Evolutionary conservation across 1,139 yeast species (phyloP).

Genomic region (Candida smagusa): DNA sequence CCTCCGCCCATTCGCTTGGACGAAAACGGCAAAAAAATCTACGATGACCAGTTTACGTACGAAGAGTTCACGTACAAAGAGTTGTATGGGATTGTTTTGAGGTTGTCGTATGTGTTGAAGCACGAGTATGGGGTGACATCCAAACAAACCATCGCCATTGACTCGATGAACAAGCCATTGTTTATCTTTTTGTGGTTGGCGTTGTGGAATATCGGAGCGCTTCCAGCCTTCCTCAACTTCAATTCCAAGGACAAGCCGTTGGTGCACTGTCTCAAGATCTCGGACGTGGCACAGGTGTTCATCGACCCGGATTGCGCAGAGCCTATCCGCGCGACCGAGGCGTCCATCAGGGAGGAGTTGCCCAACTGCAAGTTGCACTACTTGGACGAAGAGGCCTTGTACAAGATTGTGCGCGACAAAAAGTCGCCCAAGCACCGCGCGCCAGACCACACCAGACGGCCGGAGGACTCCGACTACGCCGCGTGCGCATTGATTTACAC

Average conservation of each 20-base stretch:
- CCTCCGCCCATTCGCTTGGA: conserved; percentile 29
- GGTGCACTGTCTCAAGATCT: conserved; percentile 75
- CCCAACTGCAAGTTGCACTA: conserved; percentile 47
- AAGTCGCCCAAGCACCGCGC: conserved; percentile 54
- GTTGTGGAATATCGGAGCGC: conserved; percentile 87
- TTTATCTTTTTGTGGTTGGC: conserved; percentile 81
- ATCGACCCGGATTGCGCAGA: conserved; percentile 69
- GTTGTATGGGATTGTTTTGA: conserved; percentile 60
- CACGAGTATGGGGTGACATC: conserved; percentile 62
- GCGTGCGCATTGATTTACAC: conserved; percentile 81
- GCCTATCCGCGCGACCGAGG: conserved; percentile 54
- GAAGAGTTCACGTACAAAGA: conserved; percentile 69
- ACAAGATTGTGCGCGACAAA: conserved; percentile 41
- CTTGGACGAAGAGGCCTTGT: conserved; percentile 51
- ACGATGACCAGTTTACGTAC: conserved; percentile 55
- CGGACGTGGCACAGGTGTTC: conserved; percentile 62
- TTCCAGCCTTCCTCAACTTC: conserved; percentile 83
- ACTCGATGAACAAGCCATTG: conserved; percentile 80
- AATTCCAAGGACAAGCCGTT: conserved; percentile 73
- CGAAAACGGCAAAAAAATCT: conserved; percentile 31
- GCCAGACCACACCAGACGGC: conserved; percentile 53
- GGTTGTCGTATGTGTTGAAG: conserved; percentile 63
- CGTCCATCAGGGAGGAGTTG: conserved; percentile 39
- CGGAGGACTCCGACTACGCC: conserved; percentile 52
- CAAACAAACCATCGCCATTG: conserved; percentile 72